phyloP scores from a whole-genome alignment of 805 yeast genomes.

The Blastobotrys robertii region DNA sequence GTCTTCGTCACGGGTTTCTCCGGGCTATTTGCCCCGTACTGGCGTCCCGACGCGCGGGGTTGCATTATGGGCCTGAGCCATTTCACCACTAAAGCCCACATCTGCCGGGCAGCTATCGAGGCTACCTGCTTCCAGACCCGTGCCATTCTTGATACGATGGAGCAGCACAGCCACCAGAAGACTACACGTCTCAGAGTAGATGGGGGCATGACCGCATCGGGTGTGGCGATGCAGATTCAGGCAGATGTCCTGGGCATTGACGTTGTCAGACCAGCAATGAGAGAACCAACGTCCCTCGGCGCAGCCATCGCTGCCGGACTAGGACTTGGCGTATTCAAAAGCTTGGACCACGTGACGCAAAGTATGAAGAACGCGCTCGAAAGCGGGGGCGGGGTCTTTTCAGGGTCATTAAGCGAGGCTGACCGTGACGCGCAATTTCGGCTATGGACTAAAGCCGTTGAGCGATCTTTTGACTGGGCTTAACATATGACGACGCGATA shows the following conservation, averaged over 20 bases:
- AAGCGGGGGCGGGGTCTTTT: conserved; percentile 13
- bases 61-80: conserved; percentile 90
- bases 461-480: conserved; percentile 76
- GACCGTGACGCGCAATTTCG: conserved; percentile 55
- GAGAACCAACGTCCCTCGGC: conserved; percentile 92
- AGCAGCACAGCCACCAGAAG: conserved; percentile 8
- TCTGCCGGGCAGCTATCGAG: conserved; percentile 90
- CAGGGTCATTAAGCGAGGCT: conserved; percentile 40
- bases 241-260: conserved; percentile 85
- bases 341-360: conserved; percentile 35
- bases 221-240: conserved; percentile 88
- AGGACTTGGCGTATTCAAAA: conserved; percentile 61
- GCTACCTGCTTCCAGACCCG: conserved; percentile 92
- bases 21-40: conserved; percentile 91
- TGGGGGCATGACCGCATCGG: conserved; percentile 91
- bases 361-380: neutral
- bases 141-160: conserved; percentile 84
- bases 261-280: conserved; percentile 68
- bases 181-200: conserved; percentile 46
- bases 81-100: conserved; percentile 82
- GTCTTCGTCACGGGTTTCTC: conserved; percentile 92
- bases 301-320: conserved; percentile 95
- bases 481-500: neutral
- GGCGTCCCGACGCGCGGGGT: conserved; percentile 90
- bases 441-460: conserved; percentile 79